These are phyloP conservation scores for Beta corolliflora DNA, from an alignment of 179 eudicot genomes.

Conservation along the genomic window DNA sequence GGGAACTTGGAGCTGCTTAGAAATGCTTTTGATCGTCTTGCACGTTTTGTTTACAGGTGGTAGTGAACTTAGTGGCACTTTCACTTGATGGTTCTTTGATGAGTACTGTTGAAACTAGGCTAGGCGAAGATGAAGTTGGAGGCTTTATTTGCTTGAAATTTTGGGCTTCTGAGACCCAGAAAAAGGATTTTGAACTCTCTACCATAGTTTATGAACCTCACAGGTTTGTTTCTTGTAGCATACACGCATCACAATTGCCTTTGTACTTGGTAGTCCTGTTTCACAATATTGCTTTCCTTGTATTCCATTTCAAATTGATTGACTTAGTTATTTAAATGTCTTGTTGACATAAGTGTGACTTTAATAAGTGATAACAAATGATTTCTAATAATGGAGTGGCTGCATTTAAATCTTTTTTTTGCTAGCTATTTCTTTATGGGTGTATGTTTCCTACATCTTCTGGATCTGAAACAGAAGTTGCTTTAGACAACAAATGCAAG, in stretches of 20 bases:
- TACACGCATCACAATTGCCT: slow-evolving; percentile 5
- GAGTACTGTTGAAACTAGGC: slow-evolving; percentile 84
- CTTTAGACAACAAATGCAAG: neutral
- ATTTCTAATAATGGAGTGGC: too few species aligned
- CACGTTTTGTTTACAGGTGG: slow-evolving; percentile 53
- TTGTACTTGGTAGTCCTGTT: neutral
- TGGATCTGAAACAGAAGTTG: neutral
- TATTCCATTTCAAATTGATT: neutral
- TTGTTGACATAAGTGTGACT: neutral
- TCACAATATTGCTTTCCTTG: neutral
- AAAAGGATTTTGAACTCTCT: slow-evolving; percentile 69
- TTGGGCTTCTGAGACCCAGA: slow-evolving; percentile 67
- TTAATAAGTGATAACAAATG: neutral
- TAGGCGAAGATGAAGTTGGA: slow-evolving; percentile 92
- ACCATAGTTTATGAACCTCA: slow-evolving; percentile 95
- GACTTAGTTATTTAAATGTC: neutral
- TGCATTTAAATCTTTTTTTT: too few species aligned
- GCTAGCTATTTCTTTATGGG: neutral
- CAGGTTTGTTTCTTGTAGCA: slow-evolving; percentile 51
- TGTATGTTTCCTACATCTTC: neutral
- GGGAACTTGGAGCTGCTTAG: neutral
- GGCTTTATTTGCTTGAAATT: slow-evolving; percentile 83
- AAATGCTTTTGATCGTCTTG: slow-evolving; percentile 13
- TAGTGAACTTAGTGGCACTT: slow-evolving; percentile 66
- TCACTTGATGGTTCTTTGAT: slow-evolving; percentile 79